These are phyloP conservation scores for Tetraselmis striata DNA, from an alignment of 139 green algal species.

Conservation along the genomic window DNA sequence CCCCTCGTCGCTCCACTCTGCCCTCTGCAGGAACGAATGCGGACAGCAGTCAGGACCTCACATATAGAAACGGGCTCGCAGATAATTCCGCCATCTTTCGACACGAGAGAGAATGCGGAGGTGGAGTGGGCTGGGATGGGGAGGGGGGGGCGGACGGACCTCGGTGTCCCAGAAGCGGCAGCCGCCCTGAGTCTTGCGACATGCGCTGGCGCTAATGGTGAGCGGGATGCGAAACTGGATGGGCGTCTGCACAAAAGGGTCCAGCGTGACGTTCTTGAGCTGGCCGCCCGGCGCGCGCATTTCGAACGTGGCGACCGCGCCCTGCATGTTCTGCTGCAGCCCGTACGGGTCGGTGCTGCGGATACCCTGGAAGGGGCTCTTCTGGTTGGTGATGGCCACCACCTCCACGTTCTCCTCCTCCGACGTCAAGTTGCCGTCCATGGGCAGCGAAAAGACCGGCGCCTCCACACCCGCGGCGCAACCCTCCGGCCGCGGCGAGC, in stretches of 20 bases:
- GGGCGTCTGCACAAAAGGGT: background rate
- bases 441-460: background rate
- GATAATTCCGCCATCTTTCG: too few species aligned
- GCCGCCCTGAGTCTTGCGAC: constrained; percentile 4
- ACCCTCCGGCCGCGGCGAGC: background rate
- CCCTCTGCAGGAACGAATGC: too few species aligned
- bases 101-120: too few species aligned
- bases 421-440: background rate
- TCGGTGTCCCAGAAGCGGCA: constrained; percentile 24
- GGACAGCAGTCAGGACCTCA: too few species aligned
- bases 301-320: constrained; percentile 4
- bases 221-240: constrained; percentile 13
- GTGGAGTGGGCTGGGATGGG: too few species aligned
- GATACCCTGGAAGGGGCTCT: background rate
- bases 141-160: too few species aligned
- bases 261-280: background rate
- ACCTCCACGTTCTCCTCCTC: constrained; percentile 1
- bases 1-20: constrained; percentile 14
- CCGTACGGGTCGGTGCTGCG: background rate
- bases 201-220: constrained; percentile 6
- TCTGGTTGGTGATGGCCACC: background rate
- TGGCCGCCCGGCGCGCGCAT: background rate
- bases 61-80: too few species aligned
- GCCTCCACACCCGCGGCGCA: background rate
- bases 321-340: background rate